Base-by-base conservation (phyloP, 768 basidiomycete species). In the Psilocybe tampanensis region DNA sequence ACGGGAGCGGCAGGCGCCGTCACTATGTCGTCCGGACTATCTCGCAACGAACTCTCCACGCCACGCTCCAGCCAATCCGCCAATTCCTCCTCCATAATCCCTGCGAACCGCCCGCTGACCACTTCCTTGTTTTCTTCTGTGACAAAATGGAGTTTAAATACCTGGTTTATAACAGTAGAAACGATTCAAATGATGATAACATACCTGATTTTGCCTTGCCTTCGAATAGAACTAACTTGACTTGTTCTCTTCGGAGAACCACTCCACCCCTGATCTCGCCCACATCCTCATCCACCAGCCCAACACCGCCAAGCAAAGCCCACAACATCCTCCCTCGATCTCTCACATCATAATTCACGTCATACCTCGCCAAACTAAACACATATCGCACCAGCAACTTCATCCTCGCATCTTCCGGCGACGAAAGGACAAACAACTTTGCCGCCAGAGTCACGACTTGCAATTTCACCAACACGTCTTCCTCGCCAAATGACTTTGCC, bases 31-130 rank as follows among this genome's bases (percentile, higher is more conserved):
- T 88, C 86, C 44, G 80, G 82, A 18, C 74, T 77, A 58, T 94
- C 89, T 56, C 95, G 82, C 54, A 98, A 72, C 0, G 82, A 77
- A 1, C 90, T 74, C 61, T 94, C 92, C 3, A 92, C 92, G 0
- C 94, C 94, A 53, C 84, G 79, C 69, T 95, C 93, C 5, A 90
- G 78, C 95, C 95, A 97, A 64, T 93, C 92, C 0, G 93, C 92
- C 0, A 96, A 54, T 57, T 76, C 49, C 29, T 69, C 75, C 55
- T 87, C 84, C 43, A 77, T 39, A 39, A 39, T 73, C 4, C 72
- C 75, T 68, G 85, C 76, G 11, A 76, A 72, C 66, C 79, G 84
- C 1, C 84, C 83, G 2, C 81, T 83, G 36, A 92, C 76, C 17
- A 85, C 72, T 9, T 81, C 82, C 58, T 92, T 72, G 2, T 91